A percentile compares a stretch with the other conserved stretches of the same genome.
These are phyloP conservation scores for Xanthoconium separans DNA, from an alignment of 1,284 basidiomycete species.

Conservation along the genomic window DNA sequence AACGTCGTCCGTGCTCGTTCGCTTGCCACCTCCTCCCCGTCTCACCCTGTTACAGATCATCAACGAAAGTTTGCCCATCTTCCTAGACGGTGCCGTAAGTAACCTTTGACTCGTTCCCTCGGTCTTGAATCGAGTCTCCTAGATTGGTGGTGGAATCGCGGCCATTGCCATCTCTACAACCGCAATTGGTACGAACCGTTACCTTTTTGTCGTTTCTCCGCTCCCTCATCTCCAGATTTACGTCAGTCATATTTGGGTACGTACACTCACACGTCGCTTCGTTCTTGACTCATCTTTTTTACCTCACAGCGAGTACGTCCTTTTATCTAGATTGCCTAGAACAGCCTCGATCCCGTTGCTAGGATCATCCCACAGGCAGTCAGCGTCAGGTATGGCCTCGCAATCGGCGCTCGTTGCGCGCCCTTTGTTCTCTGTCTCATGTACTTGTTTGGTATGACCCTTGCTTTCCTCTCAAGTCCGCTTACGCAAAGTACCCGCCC, in stretches of 20 bases:
- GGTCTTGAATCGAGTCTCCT: background rate
- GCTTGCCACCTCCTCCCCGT: background rate
- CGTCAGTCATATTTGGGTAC: slow-evolving; percentile 78
- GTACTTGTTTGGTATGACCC: slow-evolving; percentile 66
- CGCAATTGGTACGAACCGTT: slow-evolving; percentile 62
- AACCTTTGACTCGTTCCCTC: background rate
- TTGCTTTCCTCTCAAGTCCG: background rate
- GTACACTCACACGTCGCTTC: slow-evolving; percentile 15
- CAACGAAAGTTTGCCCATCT: slow-evolving; percentile 93
- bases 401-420: slow-evolving; percentile 85
- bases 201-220: background rate
- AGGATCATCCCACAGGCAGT: slow-evolving; percentile 88
- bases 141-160: slow-evolving; percentile 82
- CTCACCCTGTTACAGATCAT: slow-evolving; percentile 57
- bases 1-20: slow-evolving; percentile 69
- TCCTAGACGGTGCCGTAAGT: slow-evolving; percentile 83
- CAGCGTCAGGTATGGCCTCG: slow-evolving; percentile 87
- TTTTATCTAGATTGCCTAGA: background rate
- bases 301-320: slow-evolving; percentile 46
- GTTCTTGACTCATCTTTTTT: background rate
- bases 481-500: background rate
- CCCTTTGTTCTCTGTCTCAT: slow-evolving; percentile 81
- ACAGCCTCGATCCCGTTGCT: background rate
- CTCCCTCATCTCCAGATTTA: background rate
- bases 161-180: slow-evolving; percentile 84